A percentile compares a stretch with the other conserved stretches of the same genome.
These are phyloP conservation scores for Fusarium anthophilum DNA, from an alignment of 2,329 filamentous ascomycete species.

Conservation along the genomic window DNA sequence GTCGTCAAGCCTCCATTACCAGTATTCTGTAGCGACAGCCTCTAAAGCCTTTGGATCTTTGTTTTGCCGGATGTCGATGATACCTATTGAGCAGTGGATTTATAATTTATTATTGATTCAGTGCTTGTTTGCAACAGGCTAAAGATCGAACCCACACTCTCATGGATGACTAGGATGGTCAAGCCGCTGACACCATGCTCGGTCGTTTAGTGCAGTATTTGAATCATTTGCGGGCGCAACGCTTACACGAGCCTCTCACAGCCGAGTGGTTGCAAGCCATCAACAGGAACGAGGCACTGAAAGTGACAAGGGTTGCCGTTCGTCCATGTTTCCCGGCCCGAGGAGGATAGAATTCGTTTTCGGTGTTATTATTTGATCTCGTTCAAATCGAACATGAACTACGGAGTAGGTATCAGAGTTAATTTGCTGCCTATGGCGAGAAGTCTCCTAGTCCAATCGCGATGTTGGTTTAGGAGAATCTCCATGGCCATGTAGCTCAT, in stretches of 20 bases:
- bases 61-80: slow-evolving; percentile 18
- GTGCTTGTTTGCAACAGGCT: slow-evolving; percentile 18
- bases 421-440: not conserved
- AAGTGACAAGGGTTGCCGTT: slow-evolving; percentile 20
- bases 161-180: slow-evolving; percentile 14
- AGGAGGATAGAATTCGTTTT: slow-evolving; percentile 11
- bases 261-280: slow-evolving; percentile 27
- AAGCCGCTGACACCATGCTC: slow-evolving; percentile 42
- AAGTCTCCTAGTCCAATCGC: not conserved
- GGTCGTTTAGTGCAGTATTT: slow-evolving; percentile 34
- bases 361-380: slow-evolving; percentile 18
- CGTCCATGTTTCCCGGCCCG: slow-evolving; percentile 25
- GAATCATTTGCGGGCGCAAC: slow-evolving; percentile 44
- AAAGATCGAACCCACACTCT: slow-evolving; percentile 30
- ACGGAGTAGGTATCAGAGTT: not conserved
- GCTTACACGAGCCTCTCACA: slow-evolving; percentile 36
- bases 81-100: slow-evolving; percentile 6
- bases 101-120: not conserved
- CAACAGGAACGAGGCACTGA: slow-evolving; percentile 25
- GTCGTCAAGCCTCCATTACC: not conserved
- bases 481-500: not conserved
- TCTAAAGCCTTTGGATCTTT: slow-evolving; percentile 27
- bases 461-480: not conserved
- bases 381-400: not conserved
- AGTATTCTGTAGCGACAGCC: not conserved